These are phyloP conservation scores for Heliocybe sulcata DNA, from an alignment of 1,284 basidiomycete genomes.

Conservation along the genomic window DNA sequence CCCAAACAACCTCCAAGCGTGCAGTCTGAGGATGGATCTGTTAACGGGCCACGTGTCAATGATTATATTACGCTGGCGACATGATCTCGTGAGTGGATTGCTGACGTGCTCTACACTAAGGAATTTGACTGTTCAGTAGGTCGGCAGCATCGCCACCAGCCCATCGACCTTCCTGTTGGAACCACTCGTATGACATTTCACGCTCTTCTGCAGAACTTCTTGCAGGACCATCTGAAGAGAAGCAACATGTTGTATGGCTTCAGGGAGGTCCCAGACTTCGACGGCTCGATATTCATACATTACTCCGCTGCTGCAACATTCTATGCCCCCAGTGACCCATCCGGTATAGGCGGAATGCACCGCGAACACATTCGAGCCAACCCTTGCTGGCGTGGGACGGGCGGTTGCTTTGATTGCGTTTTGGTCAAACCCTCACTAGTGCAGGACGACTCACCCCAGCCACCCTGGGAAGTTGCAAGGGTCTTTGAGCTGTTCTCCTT, in stretches of 20 bases:
- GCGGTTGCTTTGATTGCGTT: neutral
- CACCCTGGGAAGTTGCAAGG: conserved; percentile 9
- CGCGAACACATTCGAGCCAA: neutral
- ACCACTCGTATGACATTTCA: neutral
- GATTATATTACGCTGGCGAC: neutral
- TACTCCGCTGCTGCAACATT: neutral
- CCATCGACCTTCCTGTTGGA: neutral
- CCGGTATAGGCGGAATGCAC: neutral
- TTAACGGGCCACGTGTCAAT: neutral
- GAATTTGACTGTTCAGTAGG: neutral
- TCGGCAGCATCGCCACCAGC: neutral
- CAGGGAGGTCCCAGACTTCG: neutral
- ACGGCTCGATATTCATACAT: neutral
- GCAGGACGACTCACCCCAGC: neutral
- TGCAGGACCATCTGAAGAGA: neutral
- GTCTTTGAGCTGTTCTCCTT: conserved; percentile 11
- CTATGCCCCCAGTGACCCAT: conserved; percentile 1
- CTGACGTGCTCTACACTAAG: neutral
- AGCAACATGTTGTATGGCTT: neutral
- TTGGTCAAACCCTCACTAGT: neutral
- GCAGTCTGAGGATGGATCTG: neutral
- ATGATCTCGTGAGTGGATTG: neutral
- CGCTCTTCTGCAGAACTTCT: neutral
- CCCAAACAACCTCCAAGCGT: neutral
- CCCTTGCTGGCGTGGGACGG: neutral